These are phyloP conservation scores for Pseudognaphalium luteoalbum DNA, from an alignment of 129 eudicot genomes.

Conservation along the genomic window DNA sequence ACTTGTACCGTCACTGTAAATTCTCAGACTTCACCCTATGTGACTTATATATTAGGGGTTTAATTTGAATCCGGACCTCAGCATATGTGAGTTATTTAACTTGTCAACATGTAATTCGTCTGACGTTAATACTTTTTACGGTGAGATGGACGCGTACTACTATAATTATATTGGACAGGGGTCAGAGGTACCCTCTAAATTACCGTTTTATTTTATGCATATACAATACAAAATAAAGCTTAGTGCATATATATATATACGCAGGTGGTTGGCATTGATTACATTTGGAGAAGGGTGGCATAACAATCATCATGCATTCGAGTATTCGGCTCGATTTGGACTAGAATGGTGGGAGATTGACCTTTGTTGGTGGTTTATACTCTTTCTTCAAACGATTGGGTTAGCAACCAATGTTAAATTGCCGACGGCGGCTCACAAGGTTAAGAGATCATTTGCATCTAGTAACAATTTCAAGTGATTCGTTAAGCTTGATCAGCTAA, in stretches of 20 bases:
- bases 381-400: slow-evolving; percentile 62
- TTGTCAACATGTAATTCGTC: too few relatives aligned
- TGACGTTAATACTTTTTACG: too few relatives aligned
- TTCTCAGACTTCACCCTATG: too few relatives aligned
- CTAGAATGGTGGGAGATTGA: slow-evolving; percentile 94
- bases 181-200: too few relatives aligned
- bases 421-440: slow-evolving; percentile 55
- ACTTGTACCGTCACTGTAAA: too few relatives aligned
- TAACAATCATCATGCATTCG: slow-evolving; percentile 79
- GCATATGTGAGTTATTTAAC: too few relatives aligned
- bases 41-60: too few relatives aligned
- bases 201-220: too few relatives aligned
- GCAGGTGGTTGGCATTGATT: slow-evolving; percentile 67
- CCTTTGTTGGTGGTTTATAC: slow-evolving; percentile 67
- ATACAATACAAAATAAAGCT: too few relatives aligned
- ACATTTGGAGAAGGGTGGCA: slow-evolving; percentile 85
- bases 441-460: slow-evolving; percentile 37
- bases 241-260: neutral
- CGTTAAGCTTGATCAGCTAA: neutral
- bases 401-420: slow-evolving; percentile 82
- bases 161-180: too few relatives aligned
- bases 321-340: slow-evolving; percentile 80
- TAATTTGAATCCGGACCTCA: too few relatives aligned
- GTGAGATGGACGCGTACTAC: too few relatives aligned
- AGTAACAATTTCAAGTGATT: slow-evolving; percentile 9